Evolutionary conservation across 768 basidiomycete species (phyloP), one percentile per base, ranked within the genome.

Genomic region (Auricularia heimuer): DNA sequence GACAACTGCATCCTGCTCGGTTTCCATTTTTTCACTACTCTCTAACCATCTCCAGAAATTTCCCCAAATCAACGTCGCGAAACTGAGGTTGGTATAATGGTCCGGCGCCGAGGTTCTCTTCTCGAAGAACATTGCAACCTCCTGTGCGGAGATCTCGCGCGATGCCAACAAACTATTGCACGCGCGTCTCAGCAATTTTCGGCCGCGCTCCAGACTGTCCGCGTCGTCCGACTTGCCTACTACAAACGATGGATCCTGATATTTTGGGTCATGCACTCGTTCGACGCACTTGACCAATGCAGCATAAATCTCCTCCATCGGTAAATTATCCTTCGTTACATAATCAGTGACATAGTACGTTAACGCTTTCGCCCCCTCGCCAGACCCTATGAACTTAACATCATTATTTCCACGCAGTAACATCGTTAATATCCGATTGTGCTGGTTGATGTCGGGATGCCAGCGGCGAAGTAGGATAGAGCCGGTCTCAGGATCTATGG

Each of bases 261-360:
- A 4, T 16, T 51, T 21, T 11, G 47, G 47, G 47, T 51, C 21
- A 7, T 11, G 4, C 18, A 51, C 18, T 16, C 47, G 47, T 21
- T 51, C 47, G 18, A 51, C 47, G 10, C 10, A 11, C 47, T 51
- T 51, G 7, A 16, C 12, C 39, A 63, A 4, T 6, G 62, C 62
- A 7, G 62, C 42, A 18, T 39, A 35, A 3, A 24, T n/a, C 8
- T 63, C 39, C 14, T 63, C 18, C 16, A 63, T 18, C 4, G 62
- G 62, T 7, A 63, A 29, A 35, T n/a, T 21, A 6, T n/a, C 24
- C 62, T 63, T 63, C 3, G 62, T 63, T 2, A 63, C 42, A 33
- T 63, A 63, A 34, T 63, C 62, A 4, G 62, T 63, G 4, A 45
- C 42, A 37, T 63, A 63, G 42, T 37, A 63, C 24, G 42, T 63